phyloP scores from a whole-genome alignment of 257 asterid genomes.

The Linderniella brevidens region DNA sequence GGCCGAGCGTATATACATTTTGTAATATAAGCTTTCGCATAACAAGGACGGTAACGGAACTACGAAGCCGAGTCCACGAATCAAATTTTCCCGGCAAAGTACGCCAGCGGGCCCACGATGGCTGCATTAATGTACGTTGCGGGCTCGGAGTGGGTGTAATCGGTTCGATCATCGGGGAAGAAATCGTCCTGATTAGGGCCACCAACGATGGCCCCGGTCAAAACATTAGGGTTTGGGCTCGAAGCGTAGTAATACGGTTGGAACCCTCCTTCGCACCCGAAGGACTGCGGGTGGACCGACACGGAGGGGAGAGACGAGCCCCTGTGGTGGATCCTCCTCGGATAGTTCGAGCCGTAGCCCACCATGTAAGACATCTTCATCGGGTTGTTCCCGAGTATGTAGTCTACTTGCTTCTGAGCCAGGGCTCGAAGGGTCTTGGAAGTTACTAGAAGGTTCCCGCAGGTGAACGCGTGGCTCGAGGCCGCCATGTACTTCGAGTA shows the following conservation, averaged over 20 bases:
- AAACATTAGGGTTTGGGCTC: conserved; percentile 42
- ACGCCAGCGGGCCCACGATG: conserved; percentile 70
- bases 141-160: conserved; percentile 65
- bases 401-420: conserved; percentile 63
- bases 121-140: conserved; percentile 82
- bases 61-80: not conserved
- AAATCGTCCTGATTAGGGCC: conserved; percentile 73
- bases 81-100: conserved; percentile 24
- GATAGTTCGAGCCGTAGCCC: conserved; percentile 54
- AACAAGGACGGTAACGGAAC: not conserved
- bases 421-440: conserved; percentile 23
- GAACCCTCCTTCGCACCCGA: conserved; percentile 52
- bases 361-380: conserved; percentile 83
- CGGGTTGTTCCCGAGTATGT: conserved; percentile 70
- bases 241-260: conserved; percentile 38
- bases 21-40: too few relatives aligned
- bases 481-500: conserved; percentile 78
- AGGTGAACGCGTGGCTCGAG: conserved; percentile 30
- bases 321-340: conserved; percentile 61
- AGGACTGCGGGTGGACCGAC: conserved; percentile 25
- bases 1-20: too few relatives aligned
- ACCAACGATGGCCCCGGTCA: conserved; percentile 64
- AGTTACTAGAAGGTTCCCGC: conserved; percentile 33
- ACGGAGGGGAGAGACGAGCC: conserved; percentile 65
- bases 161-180: conserved; percentile 59